Base-by-base conservation (phyloP, 1,284 basidiomycete species). In the Hortiboletus rubellus region DNA sequence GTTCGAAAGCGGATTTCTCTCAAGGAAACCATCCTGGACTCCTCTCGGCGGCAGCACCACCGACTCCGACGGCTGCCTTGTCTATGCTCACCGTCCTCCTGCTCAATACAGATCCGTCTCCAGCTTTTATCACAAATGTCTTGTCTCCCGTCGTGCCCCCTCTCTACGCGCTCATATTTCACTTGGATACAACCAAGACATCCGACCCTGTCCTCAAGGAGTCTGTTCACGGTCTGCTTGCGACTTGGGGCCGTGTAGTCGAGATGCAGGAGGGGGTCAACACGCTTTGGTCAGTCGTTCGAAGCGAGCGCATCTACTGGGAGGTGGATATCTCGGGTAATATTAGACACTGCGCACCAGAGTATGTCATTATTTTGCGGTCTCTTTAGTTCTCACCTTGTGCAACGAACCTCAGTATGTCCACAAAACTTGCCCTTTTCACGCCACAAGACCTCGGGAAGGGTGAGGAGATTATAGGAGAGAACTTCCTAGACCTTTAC, bases 41-140 rank as follows among this genome's bases (percentile, higher is more conserved):
- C 10, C 58, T 34, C 34, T 54, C 54, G 36, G 48, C 50, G 18
- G 11, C 12, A 17, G 14, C 46, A 42, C n/a, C 27, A 8, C 45
- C 51, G 12, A 49, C 51, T 37, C 72, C 81, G 18, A 67, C 75
- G 4, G 70, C 70, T 11, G 76, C 82, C 3, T 68, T 90, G 24
- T 70, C 73, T 8, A 79, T 70, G 3, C 67, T 91, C 9, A 75
- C 83, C 53, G 78, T 75, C 3, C 75, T 93, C 27, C 72, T 93
- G 4, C 79, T 84, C 7, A 90, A 92, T 62, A 84, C 87, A 7
- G 92, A 94, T 60, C 91, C 92, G 4, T 87, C 89, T 1, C 87
- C 91, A 0, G 71, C 75, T 3, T 79, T 92, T 40, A 80, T 91
- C 46, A 79, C 85, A 0, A 72, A 75, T 15, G 65, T 94, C 7